A percentile compares a stretch with the other conserved stretches of the same genome.
Evolutionary conservation across 805 yeast genomes (phyloP).

Genomic region (Nakazawaea wyomingensis): DNA sequence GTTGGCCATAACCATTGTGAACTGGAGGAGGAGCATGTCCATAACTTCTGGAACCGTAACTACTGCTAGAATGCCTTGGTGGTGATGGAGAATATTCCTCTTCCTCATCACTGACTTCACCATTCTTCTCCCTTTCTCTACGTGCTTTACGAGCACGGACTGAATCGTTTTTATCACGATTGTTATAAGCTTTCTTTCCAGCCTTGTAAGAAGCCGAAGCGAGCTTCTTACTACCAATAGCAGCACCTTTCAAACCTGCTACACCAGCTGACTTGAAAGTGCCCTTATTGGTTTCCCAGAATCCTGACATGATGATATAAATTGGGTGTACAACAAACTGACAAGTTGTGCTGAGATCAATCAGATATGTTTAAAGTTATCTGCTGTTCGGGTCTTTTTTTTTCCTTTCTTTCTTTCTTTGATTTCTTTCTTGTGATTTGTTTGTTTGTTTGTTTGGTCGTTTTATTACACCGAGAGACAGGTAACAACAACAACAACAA

Average conservation of each 20-base stretch:
- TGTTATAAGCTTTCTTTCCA: slow-evolving; percentile 45
- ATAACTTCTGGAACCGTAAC: slow-evolving; percentile 12
- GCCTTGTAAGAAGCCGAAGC: slow-evolving; percentile 39
- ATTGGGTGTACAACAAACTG: too few species aligned
- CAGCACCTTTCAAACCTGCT: slow-evolving; percentile 46
- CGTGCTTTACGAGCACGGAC: slow-evolving; percentile 6
- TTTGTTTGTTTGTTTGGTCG: too few species aligned
- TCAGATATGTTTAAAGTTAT: not conserved
- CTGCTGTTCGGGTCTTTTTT: not conserved
- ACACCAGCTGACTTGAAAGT: slow-evolving; percentile 43
- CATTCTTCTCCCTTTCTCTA: slow-evolving; percentile 8
- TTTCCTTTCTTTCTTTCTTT: too few species aligned
- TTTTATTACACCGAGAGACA: too few species aligned
- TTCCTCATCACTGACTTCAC: slow-evolving; percentile 14
- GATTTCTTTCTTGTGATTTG: too few species aligned
- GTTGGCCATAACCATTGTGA: not conserved
- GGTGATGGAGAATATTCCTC: slow-evolving; percentile 9
- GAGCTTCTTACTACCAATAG: slow-evolving; percentile 42
- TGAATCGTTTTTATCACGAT: slow-evolving; percentile 20
- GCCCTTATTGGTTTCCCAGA: slow-evolving; percentile 50
- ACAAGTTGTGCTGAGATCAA: too few species aligned
- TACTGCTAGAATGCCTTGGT: slow-evolving; percentile 15
- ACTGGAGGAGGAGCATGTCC: slow-evolving; percentile 5
- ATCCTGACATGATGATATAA: slow-evolving; percentile 22
- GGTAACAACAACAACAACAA: too few species aligned